Percentiles rank a stretch among this genome's conserved stretches.
Conservation (phyloP, 2,329 filamentous ascomycete species). For the Colletotrichum gloeosporioides region DNA sequence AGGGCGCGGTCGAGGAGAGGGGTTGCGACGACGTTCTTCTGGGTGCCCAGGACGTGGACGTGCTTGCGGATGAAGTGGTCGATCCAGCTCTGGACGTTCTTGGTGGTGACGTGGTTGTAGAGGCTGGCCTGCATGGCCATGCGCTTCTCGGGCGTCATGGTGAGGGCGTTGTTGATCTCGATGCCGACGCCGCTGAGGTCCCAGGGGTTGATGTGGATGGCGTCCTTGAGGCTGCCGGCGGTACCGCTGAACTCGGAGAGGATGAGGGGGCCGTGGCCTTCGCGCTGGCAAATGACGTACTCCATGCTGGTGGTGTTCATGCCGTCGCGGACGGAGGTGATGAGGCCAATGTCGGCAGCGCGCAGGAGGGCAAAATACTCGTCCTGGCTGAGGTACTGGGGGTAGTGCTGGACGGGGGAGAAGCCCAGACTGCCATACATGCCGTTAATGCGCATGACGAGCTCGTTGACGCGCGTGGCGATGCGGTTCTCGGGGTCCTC, state of each 20-base stretch:
- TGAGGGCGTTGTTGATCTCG: constrained; percentile 81
- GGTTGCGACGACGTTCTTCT: constrained; percentile 77
- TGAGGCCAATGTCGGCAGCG: constrained; percentile 87
- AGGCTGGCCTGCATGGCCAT: constrained; percentile 74
- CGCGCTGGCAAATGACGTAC: constrained; percentile 91
- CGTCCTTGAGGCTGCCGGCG: constrained; percentile 81
- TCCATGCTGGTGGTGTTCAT: constrained; percentile 98
- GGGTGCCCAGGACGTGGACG: constrained; percentile 79
- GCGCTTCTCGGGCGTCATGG: constrained; percentile 73
- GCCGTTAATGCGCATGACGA: constrained; percentile 92
- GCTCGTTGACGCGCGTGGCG: constrained; percentile 85
- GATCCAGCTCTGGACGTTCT: constrained; percentile 89
- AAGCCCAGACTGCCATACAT: constrained; percentile 87
- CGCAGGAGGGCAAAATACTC: constrained; percentile 96
- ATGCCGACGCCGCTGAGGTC: constrained; percentile 84
- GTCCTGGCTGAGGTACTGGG: constrained; percentile 86
- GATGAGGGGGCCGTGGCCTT: constrained; percentile 85
- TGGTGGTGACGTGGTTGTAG: constrained; percentile 83
- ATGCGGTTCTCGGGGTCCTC: constrained; percentile 77
- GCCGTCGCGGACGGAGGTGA: constrained; percentile 93
- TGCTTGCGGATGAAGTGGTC: constrained; percentile 79
- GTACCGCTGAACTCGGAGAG: constrained; percentile 97
- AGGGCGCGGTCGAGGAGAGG: constrained; percentile 79
- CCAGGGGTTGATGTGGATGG: constrained; percentile 97
- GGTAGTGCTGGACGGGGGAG: constrained; percentile 91